These are phyloP conservation scores for Trichophaea hybrida DNA, from an alignment of 2,329 filamentous ascomycete species.

Conservation along the genomic window DNA sequence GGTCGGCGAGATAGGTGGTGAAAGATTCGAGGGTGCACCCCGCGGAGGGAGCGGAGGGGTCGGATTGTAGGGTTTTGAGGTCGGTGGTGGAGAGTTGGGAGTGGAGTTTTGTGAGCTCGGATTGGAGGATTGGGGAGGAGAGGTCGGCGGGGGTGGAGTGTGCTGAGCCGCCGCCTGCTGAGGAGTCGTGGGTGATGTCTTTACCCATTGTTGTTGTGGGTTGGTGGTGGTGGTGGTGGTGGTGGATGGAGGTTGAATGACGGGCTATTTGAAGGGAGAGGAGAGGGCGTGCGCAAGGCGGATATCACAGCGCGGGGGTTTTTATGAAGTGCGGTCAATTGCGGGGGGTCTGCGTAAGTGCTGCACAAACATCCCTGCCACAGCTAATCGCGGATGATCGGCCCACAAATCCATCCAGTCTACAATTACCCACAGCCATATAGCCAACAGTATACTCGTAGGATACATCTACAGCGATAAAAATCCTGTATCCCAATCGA, in stretches of 20 bases:
- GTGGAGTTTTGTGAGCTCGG: neutral
- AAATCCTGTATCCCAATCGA: too few species aligned
- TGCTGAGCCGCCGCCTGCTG: conserved; percentile 1
- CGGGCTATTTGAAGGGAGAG: neutral
- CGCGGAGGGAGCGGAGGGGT: neutral
- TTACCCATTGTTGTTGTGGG: neutral
- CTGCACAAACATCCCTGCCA: too few species aligned
- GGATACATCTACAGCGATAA: too few species aligned
- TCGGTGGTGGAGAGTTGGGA: neutral
- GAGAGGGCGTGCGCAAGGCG: too few species aligned
- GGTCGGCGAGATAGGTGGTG: conserved; percentile 14
- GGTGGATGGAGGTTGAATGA: neutral
- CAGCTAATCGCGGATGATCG: too few species aligned
- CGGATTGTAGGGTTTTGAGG: neutral
- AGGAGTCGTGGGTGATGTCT: neutral
- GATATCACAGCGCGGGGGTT: neutral
- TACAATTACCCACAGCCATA: too few species aligned
- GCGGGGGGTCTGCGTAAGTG: too few species aligned
- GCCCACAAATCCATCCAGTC: too few species aligned
- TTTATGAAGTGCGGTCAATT: neutral
- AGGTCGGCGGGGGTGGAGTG: conserved; percentile 1
- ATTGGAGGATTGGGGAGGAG: conserved; percentile 3
- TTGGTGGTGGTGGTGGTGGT: neutral
- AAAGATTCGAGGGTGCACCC: conserved; percentile 16
- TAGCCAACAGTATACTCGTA: too few species aligned